Evolutionary conservation across 1,139 yeast species (phyloP).

Genomic region (Sugiyamaella xylanicola): DNA sequence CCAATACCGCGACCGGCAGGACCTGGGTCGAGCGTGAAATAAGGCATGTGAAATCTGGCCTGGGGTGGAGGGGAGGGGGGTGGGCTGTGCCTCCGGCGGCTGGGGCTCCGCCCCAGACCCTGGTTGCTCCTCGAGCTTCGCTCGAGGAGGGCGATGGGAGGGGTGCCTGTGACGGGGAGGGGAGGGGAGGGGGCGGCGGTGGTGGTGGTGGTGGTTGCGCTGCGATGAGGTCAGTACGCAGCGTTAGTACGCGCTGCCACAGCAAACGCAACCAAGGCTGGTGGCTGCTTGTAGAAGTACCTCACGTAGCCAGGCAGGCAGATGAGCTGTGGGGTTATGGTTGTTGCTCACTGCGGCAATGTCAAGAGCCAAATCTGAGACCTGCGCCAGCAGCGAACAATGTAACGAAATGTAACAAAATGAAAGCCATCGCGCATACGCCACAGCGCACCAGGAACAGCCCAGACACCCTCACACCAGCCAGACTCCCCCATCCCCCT

Average conservation of each 20-base stretch:
- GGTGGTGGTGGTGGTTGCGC: neutral
- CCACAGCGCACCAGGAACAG: too few species aligned
- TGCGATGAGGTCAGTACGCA: neutral
- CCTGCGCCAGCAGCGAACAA: neutral
- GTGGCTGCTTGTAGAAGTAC: neutral
- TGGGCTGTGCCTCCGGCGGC: neutral
- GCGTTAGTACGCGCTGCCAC: too few species aligned
- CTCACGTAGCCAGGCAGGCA: neutral
- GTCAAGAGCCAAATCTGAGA: neutral
- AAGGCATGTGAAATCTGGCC: too few species aligned
- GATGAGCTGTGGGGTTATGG: neutral
- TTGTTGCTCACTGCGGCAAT: neutral
- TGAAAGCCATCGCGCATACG: too few species aligned
- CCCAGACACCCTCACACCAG: too few species aligned
- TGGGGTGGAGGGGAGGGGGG: too few species aligned
- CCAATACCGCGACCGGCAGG: too few species aligned
- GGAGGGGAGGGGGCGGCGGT: too few species aligned
- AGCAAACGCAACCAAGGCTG: too few species aligned
- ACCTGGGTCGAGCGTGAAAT: too few species aligned
- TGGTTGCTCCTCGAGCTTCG: neutral
- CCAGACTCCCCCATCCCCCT: neutral
- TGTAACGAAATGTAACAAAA: neutral
- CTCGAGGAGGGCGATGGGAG: too few species aligned
- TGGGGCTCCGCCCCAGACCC: neutral
- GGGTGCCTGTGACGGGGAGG: too few species aligned